Conservation (phyloP, 2,329 filamentous ascomycete genomes). For the Aspergillus intermedius region DNA sequence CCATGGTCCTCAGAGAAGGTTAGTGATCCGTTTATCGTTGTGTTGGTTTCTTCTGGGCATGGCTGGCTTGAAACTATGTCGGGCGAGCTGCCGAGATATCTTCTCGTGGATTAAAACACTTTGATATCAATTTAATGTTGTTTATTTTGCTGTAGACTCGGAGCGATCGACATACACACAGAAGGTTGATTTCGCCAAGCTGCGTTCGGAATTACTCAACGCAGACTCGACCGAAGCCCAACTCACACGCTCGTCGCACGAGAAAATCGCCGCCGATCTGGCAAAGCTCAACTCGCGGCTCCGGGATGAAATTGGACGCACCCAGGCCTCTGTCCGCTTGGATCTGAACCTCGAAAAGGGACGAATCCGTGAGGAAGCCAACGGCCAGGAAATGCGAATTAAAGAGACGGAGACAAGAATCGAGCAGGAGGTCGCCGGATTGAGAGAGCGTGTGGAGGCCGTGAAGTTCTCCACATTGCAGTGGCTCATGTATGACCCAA, state of each 20-base stretch:
- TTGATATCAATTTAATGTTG: background rate
- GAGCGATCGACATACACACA: slow-evolving; percentile 59
- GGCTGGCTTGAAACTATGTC: background rate
- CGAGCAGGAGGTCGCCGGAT: slow-evolving; percentile 87
- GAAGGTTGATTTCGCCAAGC: slow-evolving; percentile 96
- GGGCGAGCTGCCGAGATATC: background rate
- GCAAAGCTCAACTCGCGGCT: slow-evolving; percentile 85
- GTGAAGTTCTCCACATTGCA: slow-evolving; percentile 98
- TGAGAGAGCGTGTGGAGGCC: slow-evolving; percentile 87
- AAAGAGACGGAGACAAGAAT: slow-evolving; percentile 99
- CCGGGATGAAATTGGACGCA: slow-evolving; percentile 88
- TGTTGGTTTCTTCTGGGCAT: background rate
- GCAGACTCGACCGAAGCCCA: slow-evolving; percentile 87
- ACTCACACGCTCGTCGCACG: slow-evolving; percentile 81
- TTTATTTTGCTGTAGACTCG: slow-evolving; percentile 30
- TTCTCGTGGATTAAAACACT: background rate
- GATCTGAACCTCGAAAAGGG: slow-evolving; percentile 97
- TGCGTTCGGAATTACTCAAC: slow-evolving; percentile 86
- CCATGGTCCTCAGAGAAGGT: slow-evolving; percentile 96
- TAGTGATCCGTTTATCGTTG: slow-evolving; percentile 33
- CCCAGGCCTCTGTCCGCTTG: slow-evolving; percentile 83
- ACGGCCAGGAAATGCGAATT: slow-evolving; percentile 93
- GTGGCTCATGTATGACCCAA: slow-evolving; percentile 80
- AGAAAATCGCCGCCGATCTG: slow-evolving; percentile 87
- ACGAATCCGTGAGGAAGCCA: slow-evolving; percentile 89